These are phyloP conservation scores for Obelidium mucronatum DNA, from an alignment of 192 early-diverging fungal genomes.

Conservation along the genomic window DNA sequence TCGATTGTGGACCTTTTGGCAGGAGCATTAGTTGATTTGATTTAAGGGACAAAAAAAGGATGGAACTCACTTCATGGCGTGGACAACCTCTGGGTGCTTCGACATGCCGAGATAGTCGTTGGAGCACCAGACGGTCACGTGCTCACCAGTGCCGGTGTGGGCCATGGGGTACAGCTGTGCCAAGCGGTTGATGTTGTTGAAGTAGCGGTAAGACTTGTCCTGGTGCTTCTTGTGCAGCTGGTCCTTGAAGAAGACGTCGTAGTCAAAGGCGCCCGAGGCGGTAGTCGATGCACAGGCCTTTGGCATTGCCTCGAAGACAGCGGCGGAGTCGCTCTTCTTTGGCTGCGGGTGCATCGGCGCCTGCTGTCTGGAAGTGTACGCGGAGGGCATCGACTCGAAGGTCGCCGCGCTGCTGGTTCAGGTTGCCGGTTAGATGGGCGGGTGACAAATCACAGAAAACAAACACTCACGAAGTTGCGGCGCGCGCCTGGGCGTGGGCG, in stretches of 20 bases:
- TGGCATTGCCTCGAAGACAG: not conserved
- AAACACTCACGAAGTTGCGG: too few species aligned
- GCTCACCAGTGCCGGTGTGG: conserved; percentile 86
- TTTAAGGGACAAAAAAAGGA: not conserved
- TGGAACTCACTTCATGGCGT: conserved; percentile 86
- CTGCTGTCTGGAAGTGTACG: too few species aligned
- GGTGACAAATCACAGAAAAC: not conserved
- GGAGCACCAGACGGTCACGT: conserved; percentile 98
- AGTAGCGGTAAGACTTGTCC: conserved; percentile 98
- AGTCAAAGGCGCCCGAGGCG: conserved; percentile 72
- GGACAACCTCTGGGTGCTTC: conserved; percentile 83
- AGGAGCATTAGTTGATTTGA: not conserved
- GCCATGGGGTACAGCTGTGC: conserved; percentile 92
- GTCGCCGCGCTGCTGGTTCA: not conserved
- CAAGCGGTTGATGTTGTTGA: conserved; percentile 99
- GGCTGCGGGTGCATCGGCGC: not conserved
- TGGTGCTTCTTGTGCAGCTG: conserved; percentile 95
- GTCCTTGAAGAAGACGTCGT: conserved; percentile 83
- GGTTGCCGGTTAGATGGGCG: not conserved
- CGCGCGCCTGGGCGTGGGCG: too few species aligned
- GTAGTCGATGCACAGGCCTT: not conserved
- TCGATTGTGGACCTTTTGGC: conserved; percentile 75
- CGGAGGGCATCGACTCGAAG: conserved; percentile 12
- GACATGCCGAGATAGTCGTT: conserved; percentile 99
- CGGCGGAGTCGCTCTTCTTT: not conserved